Percentiles rank a stretch among this genome's conserved stretches.
Evolutionary conservation across 2,329 filamentous ascomycete species (phyloP).

Genomic region (Colletotrichum sp.): DNA sequence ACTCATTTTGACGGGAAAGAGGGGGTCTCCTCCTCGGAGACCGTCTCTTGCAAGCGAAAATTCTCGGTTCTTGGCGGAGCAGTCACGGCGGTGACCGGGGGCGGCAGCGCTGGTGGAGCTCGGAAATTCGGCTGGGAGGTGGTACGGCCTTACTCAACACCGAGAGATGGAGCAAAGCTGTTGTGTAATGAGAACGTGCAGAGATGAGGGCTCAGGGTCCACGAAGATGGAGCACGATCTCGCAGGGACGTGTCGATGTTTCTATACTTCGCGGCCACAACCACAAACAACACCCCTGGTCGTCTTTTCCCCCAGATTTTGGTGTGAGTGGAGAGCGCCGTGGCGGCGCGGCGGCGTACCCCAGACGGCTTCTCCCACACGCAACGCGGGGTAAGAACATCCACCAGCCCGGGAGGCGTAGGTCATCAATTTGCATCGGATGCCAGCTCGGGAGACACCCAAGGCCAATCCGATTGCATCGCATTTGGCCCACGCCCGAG

Average conservation of each 20-base stretch:
- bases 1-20: not conserved
- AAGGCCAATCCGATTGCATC: not conserved
- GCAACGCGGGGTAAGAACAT: slow-evolving; percentile 10
- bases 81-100: not conserved
- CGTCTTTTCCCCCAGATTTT: not conserved
- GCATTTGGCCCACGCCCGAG: not conserved
- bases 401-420: not conserved
- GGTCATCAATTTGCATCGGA: not conserved
- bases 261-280: not conserved
- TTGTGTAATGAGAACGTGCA: not conserved
- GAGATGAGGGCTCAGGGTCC: not conserved
- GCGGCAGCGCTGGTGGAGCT: not conserved
- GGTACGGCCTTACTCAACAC: not conserved
- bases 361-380: slow-evolving; percentile 4
- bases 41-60: not conserved
- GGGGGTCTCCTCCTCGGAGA: not conserved
- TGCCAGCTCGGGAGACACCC: not conserved
- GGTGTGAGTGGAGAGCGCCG: not conserved
- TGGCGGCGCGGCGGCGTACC: slow-evolving; percentile 1
- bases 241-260: not conserved
- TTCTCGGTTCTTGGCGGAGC: not conserved
- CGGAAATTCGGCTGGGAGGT: not conserved
- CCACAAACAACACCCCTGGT: not conserved
- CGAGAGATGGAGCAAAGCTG: not conserved
- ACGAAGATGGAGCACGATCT: not conserved